Conservation (phyloP, 768 basidiomycete genomes). For the Rhodotorula diobovata region DNA sequence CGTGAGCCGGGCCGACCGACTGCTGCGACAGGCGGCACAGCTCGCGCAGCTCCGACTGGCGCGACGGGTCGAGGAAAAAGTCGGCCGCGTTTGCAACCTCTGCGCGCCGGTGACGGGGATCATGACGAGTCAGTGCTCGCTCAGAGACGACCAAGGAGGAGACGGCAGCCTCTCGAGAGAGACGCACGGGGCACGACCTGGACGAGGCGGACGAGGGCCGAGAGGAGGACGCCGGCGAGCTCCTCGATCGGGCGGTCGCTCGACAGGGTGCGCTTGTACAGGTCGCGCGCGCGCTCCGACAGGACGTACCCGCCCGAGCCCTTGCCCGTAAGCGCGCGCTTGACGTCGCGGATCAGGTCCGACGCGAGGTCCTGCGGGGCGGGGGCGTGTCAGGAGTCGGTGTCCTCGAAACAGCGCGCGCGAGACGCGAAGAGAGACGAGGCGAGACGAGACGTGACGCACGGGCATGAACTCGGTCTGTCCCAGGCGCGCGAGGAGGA, state of each 20-base stretch:
- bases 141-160: too few relatives aligned
- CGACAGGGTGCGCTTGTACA: background rate
- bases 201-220: background rate
- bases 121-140: background rate
- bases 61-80: conserved; percentile 16
- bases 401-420: too few relatives aligned
- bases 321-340: background rate
- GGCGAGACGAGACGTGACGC: background rate
- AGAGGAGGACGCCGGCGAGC: background rate
- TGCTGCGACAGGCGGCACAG: background rate
- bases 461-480: conserved; percentile 5
- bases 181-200: background rate
- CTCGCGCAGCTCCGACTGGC: background rate
- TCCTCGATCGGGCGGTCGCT: conserved; percentile 2
- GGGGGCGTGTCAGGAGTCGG: too few relatives aligned
- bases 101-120: background rate
- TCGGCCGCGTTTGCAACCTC: conserved; percentile 7
- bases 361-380: background rate
- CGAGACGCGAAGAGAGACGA: background rate
- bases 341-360: background rate
- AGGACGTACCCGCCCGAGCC: background rate
- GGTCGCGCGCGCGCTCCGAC: background rate
- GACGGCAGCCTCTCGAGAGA: background rate
- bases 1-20: background rate
- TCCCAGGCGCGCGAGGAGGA: conserved; percentile 11